Evolutionary conservation across 106 monocot species (phyloP).

Genomic region (Alisma plantagoaquatica): DNA sequence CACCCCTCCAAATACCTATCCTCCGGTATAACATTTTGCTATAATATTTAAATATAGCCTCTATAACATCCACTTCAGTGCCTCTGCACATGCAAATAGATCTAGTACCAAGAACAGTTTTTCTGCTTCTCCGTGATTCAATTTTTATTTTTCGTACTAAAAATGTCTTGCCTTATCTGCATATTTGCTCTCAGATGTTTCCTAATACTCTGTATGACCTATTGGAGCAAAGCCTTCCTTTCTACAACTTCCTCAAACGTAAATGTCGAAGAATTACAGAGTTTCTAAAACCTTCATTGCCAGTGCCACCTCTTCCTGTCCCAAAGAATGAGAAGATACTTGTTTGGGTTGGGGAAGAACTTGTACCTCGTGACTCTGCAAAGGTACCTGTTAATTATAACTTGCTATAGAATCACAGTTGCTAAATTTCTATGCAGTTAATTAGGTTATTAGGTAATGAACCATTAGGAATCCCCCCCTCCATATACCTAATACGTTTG

Average conservation of each 20-base stretch:
- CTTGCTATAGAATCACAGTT: neutral
- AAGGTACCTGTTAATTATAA: slow-evolving; percentile 62
- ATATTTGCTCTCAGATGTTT: slow-evolving; percentile 38
- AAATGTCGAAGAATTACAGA: slow-evolving; percentile 29
- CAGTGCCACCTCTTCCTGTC: slow-evolving; percentile 71
- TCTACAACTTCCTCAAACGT: slow-evolving; percentile 78
- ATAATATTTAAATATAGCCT: neutral
- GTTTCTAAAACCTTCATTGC: slow-evolving; percentile 36
- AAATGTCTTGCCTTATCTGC: neutral
- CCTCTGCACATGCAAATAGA: neutral
- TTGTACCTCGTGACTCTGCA: slow-evolving; percentile 76
- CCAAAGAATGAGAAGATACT: slow-evolving; percentile 79
- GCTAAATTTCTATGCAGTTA: neutral
- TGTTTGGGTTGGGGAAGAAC: slow-evolving; percentile 88
- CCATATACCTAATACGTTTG: too few species aligned
- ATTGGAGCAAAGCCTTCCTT: slow-evolving; percentile 87
- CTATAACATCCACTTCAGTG: neutral
- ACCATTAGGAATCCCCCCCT: too few species aligned
- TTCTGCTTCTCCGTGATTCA: too few species aligned
- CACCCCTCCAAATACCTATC: slow-evolving; percentile 19
- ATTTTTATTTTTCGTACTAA: too few species aligned
- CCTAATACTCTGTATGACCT: slow-evolving; percentile 59
- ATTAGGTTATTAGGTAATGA: too few species aligned
- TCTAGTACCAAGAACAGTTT: too few species aligned
- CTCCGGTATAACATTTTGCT: slow-evolving; percentile 22